A percentile compares a stretch with the other conserved stretches of the same genome.
Conservation (phyloP, 2,329 filamentous ascomycete species). For the Fusarium luffae region DNA sequence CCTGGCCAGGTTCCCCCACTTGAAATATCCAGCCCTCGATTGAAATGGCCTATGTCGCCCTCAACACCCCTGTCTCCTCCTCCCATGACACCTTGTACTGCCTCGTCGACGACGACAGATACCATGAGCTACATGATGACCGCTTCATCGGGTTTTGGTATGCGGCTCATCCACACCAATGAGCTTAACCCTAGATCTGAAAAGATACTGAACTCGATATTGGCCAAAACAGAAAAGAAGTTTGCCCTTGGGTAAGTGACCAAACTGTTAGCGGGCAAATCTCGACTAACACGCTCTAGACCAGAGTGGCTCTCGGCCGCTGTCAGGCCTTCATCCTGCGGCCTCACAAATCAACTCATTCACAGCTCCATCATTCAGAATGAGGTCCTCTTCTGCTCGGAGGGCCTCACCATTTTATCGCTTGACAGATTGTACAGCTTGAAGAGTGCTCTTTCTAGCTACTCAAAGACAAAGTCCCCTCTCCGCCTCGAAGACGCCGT, state of each 20-base stretch:
- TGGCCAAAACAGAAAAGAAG: conserved; percentile 65
- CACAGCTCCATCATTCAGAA: conserved; percentile 68
- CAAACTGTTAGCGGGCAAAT: not conserved
- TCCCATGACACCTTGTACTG: conserved; percentile 62
- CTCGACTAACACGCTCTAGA: conserved; percentile 43
- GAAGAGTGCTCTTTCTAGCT: conserved; percentile 69
- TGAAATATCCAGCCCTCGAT: conserved; percentile 44
- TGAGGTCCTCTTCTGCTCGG: conserved; percentile 69
- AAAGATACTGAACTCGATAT: conserved; percentile 58
- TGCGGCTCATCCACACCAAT: conserved; percentile 63
- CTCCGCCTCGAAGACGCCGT: conserved; percentile 68
- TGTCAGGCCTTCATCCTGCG: conserved; percentile 55
- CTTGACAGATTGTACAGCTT: conserved; percentile 73
- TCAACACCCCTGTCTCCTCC: conserved; percentile 54
- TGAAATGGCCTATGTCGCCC: conserved; percentile 52
- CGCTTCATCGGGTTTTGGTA: conserved; percentile 56
- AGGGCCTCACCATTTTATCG: conserved; percentile 68
- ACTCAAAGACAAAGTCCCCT: conserved; percentile 59
- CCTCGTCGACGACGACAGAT: conserved; percentile 51
- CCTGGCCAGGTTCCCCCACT: conserved; percentile 49
- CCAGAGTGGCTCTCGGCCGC: conserved; percentile 58
- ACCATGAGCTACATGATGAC: conserved; percentile 45
- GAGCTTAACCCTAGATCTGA: conserved; percentile 60
- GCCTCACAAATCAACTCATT: conserved; percentile 64
- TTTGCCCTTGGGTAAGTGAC: conserved; percentile 53